A percentile compares a stretch with the other conserved stretches of the same genome.
These are phyloP conservation scores for Teratosphaeria gauchensis DNA, from an alignment of 2,329 filamentous ascomycete genomes.

Conservation along the genomic window DNA sequence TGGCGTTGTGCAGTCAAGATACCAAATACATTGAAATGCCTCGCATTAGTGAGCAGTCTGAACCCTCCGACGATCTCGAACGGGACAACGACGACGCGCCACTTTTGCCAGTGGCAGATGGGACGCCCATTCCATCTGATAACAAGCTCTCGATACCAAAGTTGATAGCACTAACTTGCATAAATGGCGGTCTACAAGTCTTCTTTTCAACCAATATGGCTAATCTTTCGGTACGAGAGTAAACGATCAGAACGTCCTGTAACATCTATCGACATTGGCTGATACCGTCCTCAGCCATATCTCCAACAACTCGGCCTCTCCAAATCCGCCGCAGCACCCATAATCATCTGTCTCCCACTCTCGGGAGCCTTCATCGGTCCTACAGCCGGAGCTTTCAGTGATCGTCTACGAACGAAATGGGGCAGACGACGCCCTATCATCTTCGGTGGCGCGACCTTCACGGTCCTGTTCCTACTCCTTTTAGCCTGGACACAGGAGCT, in stretches of 20 bases:
- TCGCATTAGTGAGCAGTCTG: background rate
- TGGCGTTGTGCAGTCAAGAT: background rate
- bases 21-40: background rate
- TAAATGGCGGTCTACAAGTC: background rate
- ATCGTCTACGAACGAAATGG: background rate
- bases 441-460: background rate
- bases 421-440: background rate
- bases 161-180: background rate
- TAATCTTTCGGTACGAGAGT: background rate
- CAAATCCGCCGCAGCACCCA: background rate
- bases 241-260: background rate
- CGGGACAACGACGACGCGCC: background rate
- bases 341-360: background rate
- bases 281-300: background rate
- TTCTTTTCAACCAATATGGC: background rate
- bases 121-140: background rate
- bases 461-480: background rate
- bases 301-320: background rate
- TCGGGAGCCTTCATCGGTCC: background rate
- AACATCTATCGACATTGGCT: background rate
- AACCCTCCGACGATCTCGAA: background rate
- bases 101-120: background rate
- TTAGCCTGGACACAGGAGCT: background rate
- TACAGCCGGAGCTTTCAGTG: background rate
- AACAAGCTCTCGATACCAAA: background rate